A percentile compares a stretch with the other conserved stretches of the same genome.
phyloP scores from a whole-genome alignment of 495 filamentous ascomycete genomes.

The Bryoglossum gracile region DNA sequence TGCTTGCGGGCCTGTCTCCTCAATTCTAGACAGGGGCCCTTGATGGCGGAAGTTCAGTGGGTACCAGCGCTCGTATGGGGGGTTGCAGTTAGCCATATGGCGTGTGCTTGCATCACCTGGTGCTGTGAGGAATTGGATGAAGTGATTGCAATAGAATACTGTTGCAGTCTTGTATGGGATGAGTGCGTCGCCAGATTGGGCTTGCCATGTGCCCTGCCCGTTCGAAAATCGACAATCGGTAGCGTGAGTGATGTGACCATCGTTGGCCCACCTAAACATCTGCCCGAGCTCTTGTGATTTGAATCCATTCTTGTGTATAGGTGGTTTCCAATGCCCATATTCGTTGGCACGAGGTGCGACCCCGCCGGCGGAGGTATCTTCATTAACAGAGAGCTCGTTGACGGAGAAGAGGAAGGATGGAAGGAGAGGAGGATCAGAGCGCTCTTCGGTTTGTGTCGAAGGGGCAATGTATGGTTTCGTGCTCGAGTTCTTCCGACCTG shows the following conservation, averaged over 20 bases:
- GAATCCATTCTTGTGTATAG: slow-evolving; percentile 1
- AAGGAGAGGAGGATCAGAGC: background rate
- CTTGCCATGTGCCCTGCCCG: background rate
- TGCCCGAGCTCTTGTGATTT: background rate
- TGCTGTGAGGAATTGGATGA: slow-evolving; percentile 12
- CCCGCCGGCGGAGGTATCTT: background rate
- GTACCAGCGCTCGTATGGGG: slow-evolving; percentile 16
- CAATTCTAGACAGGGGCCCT: slow-evolving; percentile 1
- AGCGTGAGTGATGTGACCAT: background rate
- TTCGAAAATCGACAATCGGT: background rate
- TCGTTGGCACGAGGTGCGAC: background rate
- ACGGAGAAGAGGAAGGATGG: slow-evolving; percentile 9
- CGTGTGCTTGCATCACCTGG: slow-evolving; percentile 8
- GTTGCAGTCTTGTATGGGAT: slow-evolving; percentile 8
- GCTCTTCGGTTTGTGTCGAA: background rate
- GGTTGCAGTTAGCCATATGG: slow-evolving; percentile 5
- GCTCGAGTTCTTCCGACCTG: background rate
- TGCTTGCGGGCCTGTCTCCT: slow-evolving; percentile 7
- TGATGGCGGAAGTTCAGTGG: slow-evolving; percentile 16
- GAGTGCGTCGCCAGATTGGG: background rate
- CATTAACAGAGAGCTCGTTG: slow-evolving; percentile 12
- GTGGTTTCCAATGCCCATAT: slow-evolving; percentile 4
- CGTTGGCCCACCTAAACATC: slow-evolving; percentile 9
- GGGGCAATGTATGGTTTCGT: background rate
- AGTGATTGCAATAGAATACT: slow-evolving; percentile 18